Evolutionary conservation across 208 protist species (phyloP).

Genomic region (Trypanosoma mega): DNA sequence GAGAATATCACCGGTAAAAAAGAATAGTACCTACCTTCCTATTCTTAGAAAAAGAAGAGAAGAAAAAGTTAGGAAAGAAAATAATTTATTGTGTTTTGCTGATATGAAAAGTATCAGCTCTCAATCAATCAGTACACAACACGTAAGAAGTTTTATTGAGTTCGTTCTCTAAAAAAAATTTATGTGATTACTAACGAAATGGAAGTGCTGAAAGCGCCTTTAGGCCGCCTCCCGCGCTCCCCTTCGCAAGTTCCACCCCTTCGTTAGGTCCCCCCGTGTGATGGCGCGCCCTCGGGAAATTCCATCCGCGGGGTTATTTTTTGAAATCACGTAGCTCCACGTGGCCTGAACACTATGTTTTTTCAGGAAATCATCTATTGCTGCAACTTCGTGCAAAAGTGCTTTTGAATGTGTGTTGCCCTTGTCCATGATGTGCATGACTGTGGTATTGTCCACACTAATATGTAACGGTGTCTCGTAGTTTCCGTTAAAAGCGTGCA

Average conservation of each 20-base stretch:
- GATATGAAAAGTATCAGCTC: too few relatives aligned
- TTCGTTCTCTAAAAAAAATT: too few relatives aligned
- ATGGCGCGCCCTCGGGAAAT: not conserved
- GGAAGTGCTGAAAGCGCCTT: not conserved
- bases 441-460: not conserved
- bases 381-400: not conserved
- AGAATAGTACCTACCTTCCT: too few relatives aligned
- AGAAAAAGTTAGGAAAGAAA: too few relatives aligned
- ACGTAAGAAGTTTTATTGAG: too few relatives aligned
- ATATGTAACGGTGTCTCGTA: not conserved
- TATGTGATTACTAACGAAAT: not conserved
- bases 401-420: not conserved
- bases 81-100: too few relatives aligned
- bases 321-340: not conserved
- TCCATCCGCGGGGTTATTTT: not conserved
- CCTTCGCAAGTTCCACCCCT: not conserved
- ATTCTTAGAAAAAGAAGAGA: too few relatives aligned
- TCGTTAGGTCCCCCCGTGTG: not conserved
- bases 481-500: not conserved
- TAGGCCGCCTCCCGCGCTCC: too few relatives aligned
- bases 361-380: not conserved
- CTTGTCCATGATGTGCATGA: conserved; percentile 2
- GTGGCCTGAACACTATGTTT: not conserved
- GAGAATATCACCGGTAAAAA: too few relatives aligned
- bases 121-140: too few relatives aligned